phyloP scores from a whole-genome alignment of 1,139 yeast genomes.

The Candida smagusa region DNA sequence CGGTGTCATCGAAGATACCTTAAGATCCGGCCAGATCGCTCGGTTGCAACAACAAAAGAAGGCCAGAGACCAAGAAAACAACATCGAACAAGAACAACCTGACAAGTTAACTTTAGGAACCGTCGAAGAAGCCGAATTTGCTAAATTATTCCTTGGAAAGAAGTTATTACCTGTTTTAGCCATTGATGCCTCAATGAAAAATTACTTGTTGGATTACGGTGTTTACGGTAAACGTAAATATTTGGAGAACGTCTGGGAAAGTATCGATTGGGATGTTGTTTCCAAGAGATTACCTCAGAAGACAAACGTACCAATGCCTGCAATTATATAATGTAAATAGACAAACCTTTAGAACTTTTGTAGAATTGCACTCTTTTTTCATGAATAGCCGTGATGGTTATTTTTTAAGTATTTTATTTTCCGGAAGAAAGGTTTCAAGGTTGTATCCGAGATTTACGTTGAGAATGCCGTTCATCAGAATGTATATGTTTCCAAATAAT shows the following conservation, averaged over 20 bases:
- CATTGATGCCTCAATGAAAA: conserved; percentile 68
- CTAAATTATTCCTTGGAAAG: conserved; percentile 33
- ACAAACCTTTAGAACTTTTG: no score
- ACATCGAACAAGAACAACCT: conserved; percentile 6
- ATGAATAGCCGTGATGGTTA: no score
- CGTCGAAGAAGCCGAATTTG: conserved; percentile 43
- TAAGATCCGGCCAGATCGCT: conserved; percentile 49
- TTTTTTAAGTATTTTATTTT: no score
- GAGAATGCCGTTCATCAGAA: no score
- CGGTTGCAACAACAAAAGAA: conserved; percentile 34
- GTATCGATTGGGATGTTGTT: conserved; percentile 69
- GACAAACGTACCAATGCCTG: conserved; percentile 18
- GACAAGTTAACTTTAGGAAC: conserved; percentile 30
- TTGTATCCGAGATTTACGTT: no score
- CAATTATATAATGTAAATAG: conserved; percentile 2
- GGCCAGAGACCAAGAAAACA: conserved; percentile 20
- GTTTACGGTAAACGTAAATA: conserved; percentile 68
- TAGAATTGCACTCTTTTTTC: no score
- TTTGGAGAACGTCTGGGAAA: conserved; percentile 67
- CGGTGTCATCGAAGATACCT: conserved; percentile 59
- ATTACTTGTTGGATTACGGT: conserved; percentile 70
- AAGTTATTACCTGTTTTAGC: conserved; percentile 62
- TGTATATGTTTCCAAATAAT: no score
- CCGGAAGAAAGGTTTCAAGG: no score
- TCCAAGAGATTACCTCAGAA: conserved; percentile 55